These are phyloP conservation scores for Leccinum olivaceopallidum DNA, from an alignment of 768 basidiomycete genomes.

Conservation along the genomic window DNA sequence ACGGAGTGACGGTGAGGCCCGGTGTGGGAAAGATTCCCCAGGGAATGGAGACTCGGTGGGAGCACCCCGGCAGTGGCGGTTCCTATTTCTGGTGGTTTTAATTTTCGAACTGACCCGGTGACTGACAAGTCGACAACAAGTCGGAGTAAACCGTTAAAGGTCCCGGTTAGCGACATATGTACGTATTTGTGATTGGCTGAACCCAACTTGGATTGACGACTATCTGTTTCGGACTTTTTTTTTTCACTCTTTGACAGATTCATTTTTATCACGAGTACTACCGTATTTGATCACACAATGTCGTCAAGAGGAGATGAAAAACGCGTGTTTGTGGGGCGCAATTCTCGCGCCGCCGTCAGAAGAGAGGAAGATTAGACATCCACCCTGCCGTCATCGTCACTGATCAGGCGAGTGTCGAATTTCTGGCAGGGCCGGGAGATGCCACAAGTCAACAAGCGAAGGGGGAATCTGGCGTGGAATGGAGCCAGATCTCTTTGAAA, in stretches of 20 bases:
- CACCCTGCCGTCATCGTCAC: not conserved
- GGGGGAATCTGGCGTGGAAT: not conserved
- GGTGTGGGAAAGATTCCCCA: not conserved
- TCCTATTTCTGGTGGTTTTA: not conserved
- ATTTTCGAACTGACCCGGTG: not conserved
- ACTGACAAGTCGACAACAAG: too few relatives aligned
- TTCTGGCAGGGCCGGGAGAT: not conserved
- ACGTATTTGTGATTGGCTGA: slow-evolving; percentile 7
- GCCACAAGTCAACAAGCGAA: not conserved
- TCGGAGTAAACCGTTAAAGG: slow-evolving; percentile 1
- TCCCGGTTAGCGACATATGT: not conserved
- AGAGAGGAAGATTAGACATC: not conserved
- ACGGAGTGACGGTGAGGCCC: not conserved
- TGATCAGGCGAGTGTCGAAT: not conserved
- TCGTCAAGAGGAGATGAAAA: not conserved
- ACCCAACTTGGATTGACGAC: not conserved
- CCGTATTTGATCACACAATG: slow-evolving; percentile 1
- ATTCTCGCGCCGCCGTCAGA: not conserved
- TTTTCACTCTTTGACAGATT: slow-evolving; percentile 16
- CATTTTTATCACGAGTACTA: not conserved
- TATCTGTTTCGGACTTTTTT: slow-evolving; percentile 3
- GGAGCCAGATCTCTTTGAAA: not conserved
- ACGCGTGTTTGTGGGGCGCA: not conserved
- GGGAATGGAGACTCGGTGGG: too few relatives aligned
- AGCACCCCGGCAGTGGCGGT: not conserved